Conservation (phyloP, 2,329 filamentous ascomycete species). For the Aureobasidium subglaciale region DNA sequence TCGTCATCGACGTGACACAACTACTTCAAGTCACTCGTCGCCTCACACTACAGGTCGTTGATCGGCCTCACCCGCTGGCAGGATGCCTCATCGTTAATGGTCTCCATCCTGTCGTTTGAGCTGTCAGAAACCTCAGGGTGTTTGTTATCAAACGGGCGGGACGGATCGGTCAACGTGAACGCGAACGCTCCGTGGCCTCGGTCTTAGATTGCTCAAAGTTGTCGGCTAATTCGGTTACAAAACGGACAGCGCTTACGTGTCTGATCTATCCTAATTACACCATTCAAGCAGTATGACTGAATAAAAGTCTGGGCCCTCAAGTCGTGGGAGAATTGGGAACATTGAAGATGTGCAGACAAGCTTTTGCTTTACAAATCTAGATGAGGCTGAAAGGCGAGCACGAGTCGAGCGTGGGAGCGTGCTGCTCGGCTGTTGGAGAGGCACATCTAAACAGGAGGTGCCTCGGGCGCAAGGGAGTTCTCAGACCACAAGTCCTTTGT, state of each 20-base stretch:
- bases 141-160: neutral
- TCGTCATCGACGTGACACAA: neutral
- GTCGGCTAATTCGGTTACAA: slow-evolving; percentile 1
- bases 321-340: too few relatives aligned
- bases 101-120: neutral
- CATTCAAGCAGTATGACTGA: too few relatives aligned
- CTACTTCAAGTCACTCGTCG: too few relatives aligned
- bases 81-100: neutral
- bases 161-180: slow-evolving; percentile 5
- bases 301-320: too few relatives aligned
- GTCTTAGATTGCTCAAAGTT: neutral
- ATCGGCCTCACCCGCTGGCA: too few relatives aligned
- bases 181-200: slow-evolving; percentile 2
- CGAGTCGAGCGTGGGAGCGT: neutral
- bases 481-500: too few relatives aligned
- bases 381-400: neutral
- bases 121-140: neutral
- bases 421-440: neutral
- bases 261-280: too few relatives aligned
- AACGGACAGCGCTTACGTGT: too few relatives aligned
- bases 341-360: neutral
- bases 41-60: too few relatives aligned
- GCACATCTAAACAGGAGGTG: neutral
- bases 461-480: neutral
- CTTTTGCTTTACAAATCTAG: neutral